Evolutionary conservation across 305 asterid genomes (phyloP), one percentile per base, ranked within the genome.

Genomic region (Rubia tinctorum): DNA sequence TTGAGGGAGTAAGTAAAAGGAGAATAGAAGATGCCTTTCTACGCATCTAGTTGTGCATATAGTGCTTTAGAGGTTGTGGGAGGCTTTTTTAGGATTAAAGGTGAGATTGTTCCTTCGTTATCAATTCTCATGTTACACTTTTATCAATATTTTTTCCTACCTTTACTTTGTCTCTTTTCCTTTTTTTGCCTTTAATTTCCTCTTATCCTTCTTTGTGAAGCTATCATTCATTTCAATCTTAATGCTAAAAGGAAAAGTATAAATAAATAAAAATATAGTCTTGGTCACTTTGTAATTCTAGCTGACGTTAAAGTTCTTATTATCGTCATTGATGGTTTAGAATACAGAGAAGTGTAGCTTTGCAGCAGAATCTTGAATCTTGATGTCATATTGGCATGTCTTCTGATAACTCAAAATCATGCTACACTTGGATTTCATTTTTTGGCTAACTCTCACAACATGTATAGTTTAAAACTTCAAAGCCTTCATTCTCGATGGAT

Each of bases 171-270:
- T 69, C 15, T 18, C 63, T 27, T 22, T 47, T 13, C 44, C 56
- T 43, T 37, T 55, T 44, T 34, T 47, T 18, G 25, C 22, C 17
- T 63, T 3, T 30, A 13, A 47, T 10, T 30, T 34, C 47, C 15
- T 53, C 51, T 65, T 40, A 18, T 44, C 69, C 69, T 39, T 66
- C n/a, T 14, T 39, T 18, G 53, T 75, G 82, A 86, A 86, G 86
- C 83, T 69, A 74, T 85, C 77, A 75, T 55, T 81, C 80, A 81
- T 76, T 78, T 77, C 79, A 83, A 80, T 80, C 82, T 80, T 72
- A 23, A 42, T 40, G 75, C n/a, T 67, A 27, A 30, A 72, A 71
- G 75, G 49, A 12, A 23, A 66, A 65, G 42, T 25, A 23, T 5
- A 58, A 58, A 58, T n/a, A 25, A 58, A 56, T 0, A n/a, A 0